Base-by-base conservation (phyloP, 768 basidiomycete species). In the Cystoderma amianthinum region DNA sequence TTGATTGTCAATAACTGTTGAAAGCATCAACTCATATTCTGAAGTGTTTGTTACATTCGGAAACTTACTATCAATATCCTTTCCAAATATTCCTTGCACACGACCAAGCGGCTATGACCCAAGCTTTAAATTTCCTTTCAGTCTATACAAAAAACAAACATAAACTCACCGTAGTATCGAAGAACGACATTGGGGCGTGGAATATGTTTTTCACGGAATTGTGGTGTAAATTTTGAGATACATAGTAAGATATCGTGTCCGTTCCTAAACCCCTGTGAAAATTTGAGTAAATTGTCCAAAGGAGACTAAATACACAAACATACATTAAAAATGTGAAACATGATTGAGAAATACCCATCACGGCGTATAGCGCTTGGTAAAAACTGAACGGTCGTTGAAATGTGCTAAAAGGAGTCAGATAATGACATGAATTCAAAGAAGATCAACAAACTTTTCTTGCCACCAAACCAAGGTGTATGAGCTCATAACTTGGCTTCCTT, bases 121-220 rank as follows among this genome's bases (percentile, higher is more conserved):
- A 5, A 11, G 35, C 6, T 37, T 7, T 33, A n/a, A 13, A 32
- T 10, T 17, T 34, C 2, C 37, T 5, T 4, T 20, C 6, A 19
- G 17, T 17, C 15, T n/a, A 12, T 5, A 34, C n/a, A 19, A 9
- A 4, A 19, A 3, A 6, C 15, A 17, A 22, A 13, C 11, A n/a
- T n/a, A n/a, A 4, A 39, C 55, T 48, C 47, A 74, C 75, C 13
- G 79, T 80, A 1, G 73, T 82, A 55, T 88, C 86, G 49, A 87
- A 89, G 61, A 85, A 86, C 2, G 76, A 69, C 79, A 84, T 85
- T 0, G 84, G 84, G 0, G 85, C 83, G 54, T 75, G 71, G 52
- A 84, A 78, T 18, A 84, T 68, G 39, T 76, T 72, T 18, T 58
- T 57, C 18, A 82, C 64, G 0, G 80, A 73, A 34, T 66, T 55